Evolutionary conservation across 495 filamentous ascomycete genomes (phyloP), one percentile per base, ranked within the genome.

Genomic region (Aspergillus affinis): DNA sequence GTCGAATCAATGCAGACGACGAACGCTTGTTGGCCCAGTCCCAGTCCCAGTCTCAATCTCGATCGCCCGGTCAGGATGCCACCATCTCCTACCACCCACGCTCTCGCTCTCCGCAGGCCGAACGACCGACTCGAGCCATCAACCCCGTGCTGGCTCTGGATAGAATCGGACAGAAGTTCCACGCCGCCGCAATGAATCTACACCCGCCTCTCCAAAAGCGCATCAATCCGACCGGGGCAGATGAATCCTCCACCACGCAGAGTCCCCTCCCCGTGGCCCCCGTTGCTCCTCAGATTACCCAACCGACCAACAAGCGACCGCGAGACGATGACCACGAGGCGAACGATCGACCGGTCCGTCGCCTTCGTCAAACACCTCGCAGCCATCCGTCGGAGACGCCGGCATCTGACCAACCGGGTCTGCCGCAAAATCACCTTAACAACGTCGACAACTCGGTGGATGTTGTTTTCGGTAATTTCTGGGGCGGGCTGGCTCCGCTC

Each of bases 401-500:
- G 41, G 55, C 47, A 6, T 57, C 41, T 15, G 29, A 17, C 15
- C 29, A 18, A 30, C 57, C 23, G 50, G 52, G 26, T 18, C 58
- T n/a, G 21, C 45, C 21, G 49, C 54, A 27, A 55, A 49, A 44
- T 53, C 36, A 50, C 17, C 19, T 46, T 20, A 57, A 57, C 4
- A 19, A 30, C 29, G 26, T 60, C 4, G 61, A 60, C 6, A 51
- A 27, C n/a, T 56, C 50, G 17, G 41, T 67, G 2, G 65, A 67
- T 20, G 32, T 48, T 21, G 54, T 49, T 0, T 67, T 64, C 18
- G 21, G 54, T 45, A 59, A 62, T 21, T 59, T 67, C 23, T 62
- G 62, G 56, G 65, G 61, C 2, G 51, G 55, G 20, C 41, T 67
- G 17, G 20, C 60, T 23, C 59, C 65, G n/a, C 36, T 61, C 4